A percentile compares a stretch with the other conserved stretches of the same genome.
phyloP scores from a whole-genome alignment of 2,329 filamentous ascomycete genomes.

The Neocucurbitaria cava region DNA sequence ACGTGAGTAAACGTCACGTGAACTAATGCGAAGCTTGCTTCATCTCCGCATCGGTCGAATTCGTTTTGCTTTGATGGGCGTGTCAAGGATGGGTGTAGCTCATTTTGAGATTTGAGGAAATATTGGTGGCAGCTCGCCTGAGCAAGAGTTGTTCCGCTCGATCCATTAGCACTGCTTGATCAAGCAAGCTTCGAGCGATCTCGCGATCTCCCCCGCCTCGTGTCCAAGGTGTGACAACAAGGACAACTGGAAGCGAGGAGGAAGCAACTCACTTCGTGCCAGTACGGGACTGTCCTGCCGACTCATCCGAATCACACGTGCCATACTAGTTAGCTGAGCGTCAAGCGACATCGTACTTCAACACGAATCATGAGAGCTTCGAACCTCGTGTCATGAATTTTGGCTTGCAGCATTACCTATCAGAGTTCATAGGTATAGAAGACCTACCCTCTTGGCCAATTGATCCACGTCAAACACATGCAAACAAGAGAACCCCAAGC shows the following conservation, averaged over 20 bases:
- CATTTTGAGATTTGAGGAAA: neutral
- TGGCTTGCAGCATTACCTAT: too few species aligned
- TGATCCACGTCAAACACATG: neutral
- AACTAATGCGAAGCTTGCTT: neutral
- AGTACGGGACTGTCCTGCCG: conserved; percentile 7
- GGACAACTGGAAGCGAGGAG: neutral
- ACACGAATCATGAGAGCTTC: conserved; percentile 6
- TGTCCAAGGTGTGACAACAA: neutral
- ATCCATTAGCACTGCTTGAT: conserved; percentile 2
- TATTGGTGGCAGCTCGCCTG: neutral
- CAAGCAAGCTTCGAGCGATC: neutral
- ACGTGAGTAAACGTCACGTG: neutral
- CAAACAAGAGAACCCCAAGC: conserved; percentile 29
- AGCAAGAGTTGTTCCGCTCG: neutral
- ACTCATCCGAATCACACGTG: conserved; percentile 17
- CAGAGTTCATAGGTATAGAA: too few species aligned
- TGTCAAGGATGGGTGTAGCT: neutral
- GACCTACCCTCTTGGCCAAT: too few species aligned
- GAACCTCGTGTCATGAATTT: neutral
- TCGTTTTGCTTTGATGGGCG: neutral
- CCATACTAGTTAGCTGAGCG: conserved; percentile 2
- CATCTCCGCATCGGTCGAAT: neutral
- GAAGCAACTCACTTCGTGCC: conserved; percentile 1
- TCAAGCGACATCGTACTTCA: conserved; percentile 3
- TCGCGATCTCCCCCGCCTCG: neutral